phyloP scores from a whole-genome alignment of 2,329 filamentous ascomycete genomes.

The Dothideomycetes sp. region DNA sequence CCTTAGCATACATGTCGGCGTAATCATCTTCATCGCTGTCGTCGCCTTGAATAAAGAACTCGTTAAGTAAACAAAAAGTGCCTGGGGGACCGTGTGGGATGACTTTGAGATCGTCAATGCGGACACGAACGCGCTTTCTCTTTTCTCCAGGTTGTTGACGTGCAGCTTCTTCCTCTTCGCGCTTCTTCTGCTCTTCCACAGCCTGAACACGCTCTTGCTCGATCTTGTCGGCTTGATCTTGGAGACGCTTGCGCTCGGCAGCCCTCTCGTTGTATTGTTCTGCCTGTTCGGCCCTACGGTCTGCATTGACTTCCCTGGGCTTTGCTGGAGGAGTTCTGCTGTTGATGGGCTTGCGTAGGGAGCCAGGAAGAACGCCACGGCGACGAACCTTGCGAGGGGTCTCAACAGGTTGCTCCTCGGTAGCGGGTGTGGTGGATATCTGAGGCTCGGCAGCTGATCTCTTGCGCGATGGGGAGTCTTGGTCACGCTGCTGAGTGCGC shows the following conservation, averaged over 20 bases:
- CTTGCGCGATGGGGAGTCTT: background rate
- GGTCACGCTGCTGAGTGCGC: background rate
- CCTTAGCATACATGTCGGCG: conserved; percentile 11
- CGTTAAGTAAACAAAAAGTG: conserved; percentile 15
- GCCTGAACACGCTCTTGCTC: conserved; percentile 5
- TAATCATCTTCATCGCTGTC: conserved; percentile 6
- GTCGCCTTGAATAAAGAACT: conserved; percentile 15
- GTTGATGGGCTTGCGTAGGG: background rate
- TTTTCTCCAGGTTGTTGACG: conserved; percentile 13
- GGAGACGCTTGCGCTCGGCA: conserved; percentile 9
- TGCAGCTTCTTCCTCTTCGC: background rate
- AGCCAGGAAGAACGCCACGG: background rate
- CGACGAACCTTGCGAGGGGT: conserved; percentile 3
- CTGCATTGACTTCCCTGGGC: conserved; percentile 12
- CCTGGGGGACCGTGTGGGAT: conserved; percentile 15
- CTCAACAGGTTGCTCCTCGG: background rate
- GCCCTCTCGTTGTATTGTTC: conserved; percentile 1
- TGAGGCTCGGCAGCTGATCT: conserved; percentile 6
- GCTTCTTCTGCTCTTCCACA: conserved; percentile 1
- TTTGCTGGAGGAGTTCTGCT: conserved; percentile 4
- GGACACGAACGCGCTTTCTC: conserved; percentile 15
- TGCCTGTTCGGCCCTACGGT: conserved; percentile 7
- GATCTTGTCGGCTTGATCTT: conserved; percentile 8
- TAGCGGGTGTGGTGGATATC: background rate
- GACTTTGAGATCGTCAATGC: conserved; percentile 15